Evolutionary conservation across 2,329 filamentous ascomycete genomes (phyloP), one percentile per base, ranked within the genome.

Genomic region (Cordyceps cicadae): DNA sequence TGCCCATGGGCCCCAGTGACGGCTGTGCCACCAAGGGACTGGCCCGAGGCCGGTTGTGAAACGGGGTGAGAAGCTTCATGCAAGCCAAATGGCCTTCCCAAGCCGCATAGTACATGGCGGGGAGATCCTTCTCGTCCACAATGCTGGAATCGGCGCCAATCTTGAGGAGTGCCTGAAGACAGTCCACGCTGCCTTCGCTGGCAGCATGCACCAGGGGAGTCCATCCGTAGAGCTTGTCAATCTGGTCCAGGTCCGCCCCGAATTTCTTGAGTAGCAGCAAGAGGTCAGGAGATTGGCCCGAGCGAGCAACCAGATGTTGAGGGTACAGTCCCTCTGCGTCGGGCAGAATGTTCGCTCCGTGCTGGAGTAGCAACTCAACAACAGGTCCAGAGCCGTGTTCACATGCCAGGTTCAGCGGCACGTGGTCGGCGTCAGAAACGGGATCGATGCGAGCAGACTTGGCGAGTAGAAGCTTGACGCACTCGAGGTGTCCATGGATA

Each of bases 41-140:
- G 19, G 76, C 71, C 34, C 71, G 70, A 17, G 71, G 76, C 37
- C 72, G 69, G 54, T 70, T 75, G 70, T 81, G 81, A 66, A 79
- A 79, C 1, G 86, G 84, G 5, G 87, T 87, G 37, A 99, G 83
- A 8, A 97, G 81, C 68, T 88, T 87, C 89, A 99, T 96, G 76
- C 94, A 97, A 69, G 93, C 88, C 59, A 97, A 76, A 70, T 97
- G 90, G 0, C 94, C 94, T 76, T 99, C 94, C 94, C 94, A 99
- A 0, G 92, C 93, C 15, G 94, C 94, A 74, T 99, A 99, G 74
- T 99, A 99, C 87, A 97, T 92, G 32, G 94, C 92, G 2, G 92
- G 91, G 4, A 97, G 81, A 17, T 87, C 88, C 71, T 97, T 99
- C 75, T 99, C 94, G 70, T 99, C 94, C 49, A 90, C 76, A 59